These are phyloP conservation scores for Capniomyces stellatus DNA, from an alignment of 371 early-diverging fungal genomes.

Conservation along the genomic window DNA sequence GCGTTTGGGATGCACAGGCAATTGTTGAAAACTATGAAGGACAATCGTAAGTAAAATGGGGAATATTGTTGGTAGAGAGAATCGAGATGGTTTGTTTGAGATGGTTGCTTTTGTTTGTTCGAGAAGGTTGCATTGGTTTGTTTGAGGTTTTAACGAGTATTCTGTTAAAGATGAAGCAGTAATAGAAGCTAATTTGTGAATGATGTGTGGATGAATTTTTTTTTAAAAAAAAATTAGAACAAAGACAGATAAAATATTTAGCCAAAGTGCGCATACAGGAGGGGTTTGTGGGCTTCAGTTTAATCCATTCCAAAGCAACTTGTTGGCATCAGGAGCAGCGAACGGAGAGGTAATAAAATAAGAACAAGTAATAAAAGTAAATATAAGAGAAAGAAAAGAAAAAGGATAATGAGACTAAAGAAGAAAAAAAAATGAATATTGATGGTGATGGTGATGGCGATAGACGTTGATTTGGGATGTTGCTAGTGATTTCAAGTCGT, in stretches of 20 bases:
- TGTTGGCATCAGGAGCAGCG: conserved; percentile 77
- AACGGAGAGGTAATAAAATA: conserved; percentile 64
- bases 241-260: not conserved
- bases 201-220: too few relatives aligned
- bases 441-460: too few relatives aligned
- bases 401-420: too few relatives aligned
- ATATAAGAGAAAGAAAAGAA: not conserved
- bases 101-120: too few relatives aligned
- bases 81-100: not conserved
- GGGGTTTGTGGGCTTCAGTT: conserved; percentile 85
- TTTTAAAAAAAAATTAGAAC: not conserved
- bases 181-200: too few relatives aligned
- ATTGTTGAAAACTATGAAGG: conserved; percentile 36
- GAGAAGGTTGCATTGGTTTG: too few relatives aligned
- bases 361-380: too few relatives aligned
- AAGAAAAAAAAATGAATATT: too few relatives aligned
- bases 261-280: conserved; percentile 26
- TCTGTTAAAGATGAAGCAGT: too few relatives aligned
- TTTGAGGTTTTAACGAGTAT: too few relatives aligned
- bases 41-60: not conserved
- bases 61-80: not conserved
- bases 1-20: conserved; percentile 67
- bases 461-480: conserved; percentile 64
- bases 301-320: conserved; percentile 65
- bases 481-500: conserved; percentile 61